Evolutionary conservation across 2,329 filamentous ascomycete species (phyloP), one percentile per base, ranked within the genome.

Genomic region (Zarea fungicola): DNA sequence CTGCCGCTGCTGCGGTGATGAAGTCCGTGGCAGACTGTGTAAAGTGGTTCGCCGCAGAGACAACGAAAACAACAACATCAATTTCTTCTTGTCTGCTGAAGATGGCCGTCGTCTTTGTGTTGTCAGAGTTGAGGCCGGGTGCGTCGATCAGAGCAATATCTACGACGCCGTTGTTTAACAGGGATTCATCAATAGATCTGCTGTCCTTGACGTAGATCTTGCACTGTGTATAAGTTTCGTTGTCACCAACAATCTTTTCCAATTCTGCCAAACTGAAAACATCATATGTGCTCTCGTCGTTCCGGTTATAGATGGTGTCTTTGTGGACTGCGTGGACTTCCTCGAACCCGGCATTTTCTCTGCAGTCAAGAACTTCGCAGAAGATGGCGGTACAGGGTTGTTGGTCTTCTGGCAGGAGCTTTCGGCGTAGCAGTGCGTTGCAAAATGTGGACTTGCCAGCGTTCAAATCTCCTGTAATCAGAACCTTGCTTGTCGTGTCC

Each of bases 361-460:
- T 82, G 5, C 88, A 87, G 67, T 99, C 91, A 50, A 99, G 69
- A 3, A 99, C 93, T 65, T 99, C 93, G 65, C 93, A 99, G 70
- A 99, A 99, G 50, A 99, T 96, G 67, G 89, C 93, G 2, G 93
- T 99, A 68, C 93, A 99, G 2, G 93, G 93, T 63, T 97, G 93
- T 66, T 99, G 92, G 60, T 99, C 93, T 68, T 97, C 93, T 1
- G 93, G 93, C 4, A 99, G 71, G 23, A 99, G 81, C 68, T 97
- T 97, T 54, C 91, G 83, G 52, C 93, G 85, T 34, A 99, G 71
- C 2, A 99, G 74, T n/a, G 93, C 93, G 67, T 99, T 99, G 72
- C 93, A 99, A 60, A 99, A 99, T 1, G 93, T 99, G 4, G 93
- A 99, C 65, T 99, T 99, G 62, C 93, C 93, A 8, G 93, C 92